These are phyloP conservation scores for Xylaria arbuscula DNA, from an alignment of 2,329 filamentous ascomycete species.

Conservation along the genomic window DNA sequence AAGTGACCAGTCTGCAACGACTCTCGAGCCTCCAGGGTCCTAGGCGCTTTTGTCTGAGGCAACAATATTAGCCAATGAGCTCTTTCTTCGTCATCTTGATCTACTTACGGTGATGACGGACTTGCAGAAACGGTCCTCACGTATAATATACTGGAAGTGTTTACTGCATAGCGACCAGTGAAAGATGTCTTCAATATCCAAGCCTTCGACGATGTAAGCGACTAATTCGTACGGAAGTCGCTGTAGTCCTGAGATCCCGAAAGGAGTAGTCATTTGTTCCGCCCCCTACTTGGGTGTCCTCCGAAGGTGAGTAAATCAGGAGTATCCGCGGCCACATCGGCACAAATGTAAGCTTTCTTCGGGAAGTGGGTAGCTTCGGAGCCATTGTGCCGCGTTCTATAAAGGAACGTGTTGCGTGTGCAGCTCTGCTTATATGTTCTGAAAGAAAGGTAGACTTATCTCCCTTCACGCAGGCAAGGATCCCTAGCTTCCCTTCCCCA, in stretches of 20 bases:
- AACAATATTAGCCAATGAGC: slow-evolving; percentile 43
- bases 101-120: slow-evolving; percentile 66
- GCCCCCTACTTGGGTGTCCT: slow-evolving; percentile 28
- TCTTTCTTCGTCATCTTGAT: slow-evolving; percentile 18
- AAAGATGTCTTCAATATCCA: slow-evolving; percentile 69
- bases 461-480: slow-evolving; percentile 13
- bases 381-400: not conserved
- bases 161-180: slow-evolving; percentile 65
- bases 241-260: slow-evolving; percentile 40
- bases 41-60: slow-evolving; percentile 50
- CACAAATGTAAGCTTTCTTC: not conserved
- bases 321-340: slow-evolving; percentile 24
- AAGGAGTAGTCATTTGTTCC: slow-evolving; percentile 33
- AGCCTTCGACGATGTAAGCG: slow-evolving; percentile 64
- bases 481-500: not conserved
- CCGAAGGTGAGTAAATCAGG: slow-evolving; percentile 18
- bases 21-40: slow-evolving; percentile 50
- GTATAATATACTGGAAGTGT: slow-evolving; percentile 62
- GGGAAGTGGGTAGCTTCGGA: not conserved
- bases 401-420: not conserved
- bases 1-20: slow-evolving; percentile 53
- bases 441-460: not conserved
- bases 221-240: slow-evolving; percentile 73
- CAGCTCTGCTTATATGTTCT: slow-evolving; percentile 10
- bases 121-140: slow-evolving; percentile 67